Base-by-base conservation (phyloP, 2,329 filamentous ascomycete species). In the Cryphonectria parasitica region DNA sequence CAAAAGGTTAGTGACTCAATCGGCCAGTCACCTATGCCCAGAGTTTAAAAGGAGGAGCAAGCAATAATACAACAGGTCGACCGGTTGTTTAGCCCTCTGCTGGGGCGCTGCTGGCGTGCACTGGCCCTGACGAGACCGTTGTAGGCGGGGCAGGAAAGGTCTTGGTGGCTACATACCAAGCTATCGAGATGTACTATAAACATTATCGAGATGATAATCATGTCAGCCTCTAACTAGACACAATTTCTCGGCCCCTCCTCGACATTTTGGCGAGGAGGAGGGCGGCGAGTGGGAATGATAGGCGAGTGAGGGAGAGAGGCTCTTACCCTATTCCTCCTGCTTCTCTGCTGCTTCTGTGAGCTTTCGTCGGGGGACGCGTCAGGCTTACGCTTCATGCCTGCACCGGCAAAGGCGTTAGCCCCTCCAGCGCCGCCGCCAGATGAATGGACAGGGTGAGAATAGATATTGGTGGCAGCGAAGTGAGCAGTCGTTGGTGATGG, bases 291-390 rank as follows among this genome's bases (percentile, higher is more conserved):
- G 17, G n/a, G 28, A 36, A 41, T 1, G 5, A 56, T 41, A 52
- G 11, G 39, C 19, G 3, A 56, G 43, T 6, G n/a, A 31, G 15
- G 17, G 36, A 13, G 22, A 22, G 49, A 54, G 45, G 64, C 62
- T 84, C 84, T 80, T 75, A 88, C 86, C 77, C 88, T 80, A 74
- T 89, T 90, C 71, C 88, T 84, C 77, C 89, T 90, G 78, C 86
- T 89, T 74, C 87, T 80, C 78, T 87, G 87, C 79, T 87, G 85
- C 77, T 85, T 87, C 25, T 78, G 75, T 19, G 74, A 71, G 25
- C 73, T 74, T 19, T 80, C 83, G 54, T 85, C 84, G 52, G 52
- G 36, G 25, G 36, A 34, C 2, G 83, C 83, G 13, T 82, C 77
- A 22, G 79, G 80, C 77, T 80, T 80, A 49, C 80, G 77, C 76